Evolutionary conservation across 768 basidiomycete species (phyloP).

Genomic region (Floccularia luteovirens): DNA sequence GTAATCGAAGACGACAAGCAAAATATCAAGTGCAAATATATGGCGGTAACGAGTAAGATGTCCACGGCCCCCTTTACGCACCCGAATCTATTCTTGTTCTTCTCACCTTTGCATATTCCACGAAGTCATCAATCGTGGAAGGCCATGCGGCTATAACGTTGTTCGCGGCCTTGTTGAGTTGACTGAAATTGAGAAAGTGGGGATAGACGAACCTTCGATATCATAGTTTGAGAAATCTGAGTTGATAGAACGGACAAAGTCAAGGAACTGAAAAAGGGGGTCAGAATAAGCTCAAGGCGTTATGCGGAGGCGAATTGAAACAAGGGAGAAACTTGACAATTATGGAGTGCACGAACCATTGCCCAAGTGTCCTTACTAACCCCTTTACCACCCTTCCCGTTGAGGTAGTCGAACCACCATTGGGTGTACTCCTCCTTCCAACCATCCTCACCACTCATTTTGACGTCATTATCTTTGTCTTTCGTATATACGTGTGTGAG

Average conservation of each 20-base stretch:
- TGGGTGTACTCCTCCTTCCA: slow-evolving; percentile 57
- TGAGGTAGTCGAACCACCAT: slow-evolving; percentile 79
- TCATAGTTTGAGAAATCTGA: slow-evolving; percentile 67
- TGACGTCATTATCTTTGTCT: slow-evolving; percentile 36
- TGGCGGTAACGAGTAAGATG: too few species aligned
- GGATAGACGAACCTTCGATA: slow-evolving; percentile 50
- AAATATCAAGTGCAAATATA: too few species aligned
- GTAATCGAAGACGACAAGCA: too few species aligned
- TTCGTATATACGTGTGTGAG: slow-evolving; percentile 32
- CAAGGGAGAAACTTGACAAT: neutral
- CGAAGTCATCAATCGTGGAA: slow-evolving; percentile 81
- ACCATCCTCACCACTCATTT: slow-evolving; percentile 41
- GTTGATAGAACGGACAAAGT: slow-evolving; percentile 74
- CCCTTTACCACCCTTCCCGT: slow-evolving; percentile 57
- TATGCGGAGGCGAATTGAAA: neutral
- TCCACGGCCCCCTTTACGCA: too few species aligned
- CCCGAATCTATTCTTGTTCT: too few species aligned
- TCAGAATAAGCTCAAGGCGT: neutral
- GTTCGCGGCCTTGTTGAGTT: slow-evolving; percentile 5
- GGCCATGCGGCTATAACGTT: slow-evolving; percentile 68
- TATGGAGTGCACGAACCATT: slow-evolving; percentile 48
- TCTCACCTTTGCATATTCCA: slow-evolving; percentile 51
- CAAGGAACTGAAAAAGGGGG: slow-evolving; percentile 49
- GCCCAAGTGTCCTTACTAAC: slow-evolving; percentile 87
- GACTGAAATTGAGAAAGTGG: slow-evolving; percentile 1